Base-by-base conservation (phyloP, 768 basidiomycete genomes). In the Kwoniella newhampshirensis region DNA sequence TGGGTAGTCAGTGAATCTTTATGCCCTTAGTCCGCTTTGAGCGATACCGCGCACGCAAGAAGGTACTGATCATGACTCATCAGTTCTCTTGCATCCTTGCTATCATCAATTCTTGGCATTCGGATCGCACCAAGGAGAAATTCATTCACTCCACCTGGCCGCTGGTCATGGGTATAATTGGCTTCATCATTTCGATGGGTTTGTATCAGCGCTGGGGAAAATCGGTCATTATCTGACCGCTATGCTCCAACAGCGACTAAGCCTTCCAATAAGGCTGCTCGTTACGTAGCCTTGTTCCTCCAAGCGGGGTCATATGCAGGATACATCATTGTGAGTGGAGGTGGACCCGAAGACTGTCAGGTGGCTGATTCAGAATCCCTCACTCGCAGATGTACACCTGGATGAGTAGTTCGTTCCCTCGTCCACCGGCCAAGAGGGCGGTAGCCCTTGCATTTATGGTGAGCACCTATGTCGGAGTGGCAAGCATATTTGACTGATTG, bases 351-450 rank as follows among this genome's bases (percentile, higher is more conserved):
- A 9, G 44, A 35, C 42, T 25, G 8, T 27, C 40, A 21, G 43
- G 8, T 35, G 48, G 15, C 25, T 44, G 35, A 9, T 1, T 12
- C 5, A 26, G 11, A 1, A 2, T 12, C 5, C 39, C 48, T 27
- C 49, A 2, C 2, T 3, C 18, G 11, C n/a, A 64, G 63, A 85
- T 87, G 66, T 77, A 78, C 67, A 77, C 81, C 4, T 77, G 75
- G 83, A 77, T 82, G 51, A 80, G 80, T 59, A 82, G 80, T 60
- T 80, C 80, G 13, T 79, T 93, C 77, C 83, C 88, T 30, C 83
- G 83, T n/a, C 85, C 90, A 32, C 81, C 88, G 3, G 84, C 86
- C 20, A 92, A 92, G 75, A 85, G 90, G 4, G 87, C 90, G 1
- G 86, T 91, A 20, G 54, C 54, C 2, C 50, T 66, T 15, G 60